A percentile compares a stretch with the other conserved stretches of the same genome.
Conservation (phyloP, 805 yeast species). For the Candida orba region DNA sequence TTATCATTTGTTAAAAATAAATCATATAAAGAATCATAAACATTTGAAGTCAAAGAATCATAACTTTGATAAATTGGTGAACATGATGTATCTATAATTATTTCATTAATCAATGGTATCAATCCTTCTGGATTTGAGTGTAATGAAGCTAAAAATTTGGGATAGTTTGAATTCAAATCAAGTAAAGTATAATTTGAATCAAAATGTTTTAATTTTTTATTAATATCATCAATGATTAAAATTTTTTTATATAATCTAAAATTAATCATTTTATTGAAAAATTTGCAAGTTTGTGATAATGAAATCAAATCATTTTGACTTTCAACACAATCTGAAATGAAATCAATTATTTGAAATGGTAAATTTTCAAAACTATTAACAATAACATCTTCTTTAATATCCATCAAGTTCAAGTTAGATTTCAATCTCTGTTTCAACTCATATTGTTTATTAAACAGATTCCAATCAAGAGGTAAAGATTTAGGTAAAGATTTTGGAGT, state of each 20-base stretch:
- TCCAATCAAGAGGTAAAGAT: slow-evolving; percentile 24
- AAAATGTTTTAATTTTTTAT: slow-evolving; percentile 16
- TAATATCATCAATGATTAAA: slow-evolving; percentile 20
- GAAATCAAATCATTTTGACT: slow-evolving; percentile 22
- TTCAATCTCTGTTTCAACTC: slow-evolving; percentile 16
- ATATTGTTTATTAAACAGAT: slow-evolving; percentile 23
- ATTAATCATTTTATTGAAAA: slow-evolving; percentile 23
- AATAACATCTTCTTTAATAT: slow-evolving; percentile 2
- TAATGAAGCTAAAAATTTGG: slow-evolving; percentile 22
- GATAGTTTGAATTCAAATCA: slow-evolving; percentile 18
- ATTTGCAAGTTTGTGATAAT: slow-evolving; percentile 20
- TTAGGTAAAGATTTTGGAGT: slow-evolving; percentile 22
- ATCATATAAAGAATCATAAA: slow-evolving; percentile 21
- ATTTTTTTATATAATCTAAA: slow-evolving; percentile 20
- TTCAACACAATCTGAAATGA: slow-evolving; percentile 23
- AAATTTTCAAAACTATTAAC: slow-evolving; percentile 22
- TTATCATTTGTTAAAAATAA: slow-evolving; percentile 22
- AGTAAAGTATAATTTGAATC: slow-evolving; percentile 20
- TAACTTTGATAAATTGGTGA: slow-evolving; percentile 16
- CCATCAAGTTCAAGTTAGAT: slow-evolving; percentile 5
- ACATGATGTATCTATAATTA: slow-evolving; percentile 23
- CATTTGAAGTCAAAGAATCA: slow-evolving; percentile 17
- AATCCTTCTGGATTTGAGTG: slow-evolving; percentile 20
- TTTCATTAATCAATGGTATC: slow-evolving; percentile 18
- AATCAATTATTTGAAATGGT: slow-evolving; percentile 23